These are phyloP conservation scores for Stagonosporopsis tanaceti DNA, from an alignment of 2,329 filamentous ascomycete species.

Conservation along the genomic window DNA sequence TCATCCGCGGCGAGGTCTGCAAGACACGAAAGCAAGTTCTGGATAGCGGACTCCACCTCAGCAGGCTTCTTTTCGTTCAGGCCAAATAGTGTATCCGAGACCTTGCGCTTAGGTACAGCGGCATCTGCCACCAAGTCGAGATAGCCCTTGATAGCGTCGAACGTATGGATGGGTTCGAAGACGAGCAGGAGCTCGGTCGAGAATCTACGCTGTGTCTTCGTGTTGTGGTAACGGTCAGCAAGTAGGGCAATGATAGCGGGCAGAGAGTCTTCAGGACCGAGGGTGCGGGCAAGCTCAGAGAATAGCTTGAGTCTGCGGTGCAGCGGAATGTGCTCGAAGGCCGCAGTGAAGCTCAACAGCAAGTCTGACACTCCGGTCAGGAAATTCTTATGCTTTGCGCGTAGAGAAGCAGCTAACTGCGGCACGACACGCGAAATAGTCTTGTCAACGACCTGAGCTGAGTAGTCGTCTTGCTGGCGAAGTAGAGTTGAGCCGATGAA, in stretches of 20 bases:
- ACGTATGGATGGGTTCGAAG: slow-evolving; percentile 77
- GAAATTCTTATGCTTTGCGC: slow-evolving; percentile 77
- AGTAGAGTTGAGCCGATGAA: slow-evolving; percentile 95
- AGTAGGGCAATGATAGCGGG: slow-evolving; percentile 89
- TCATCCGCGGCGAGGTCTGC: slow-evolving; percentile 48
- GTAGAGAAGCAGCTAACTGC: slow-evolving; percentile 84
- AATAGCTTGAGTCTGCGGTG: slow-evolving; percentile 86
- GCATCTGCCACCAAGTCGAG: slow-evolving; percentile 78
- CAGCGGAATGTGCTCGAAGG: slow-evolving; percentile 93
- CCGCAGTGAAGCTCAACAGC: slow-evolving; percentile 93
- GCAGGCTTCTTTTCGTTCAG: slow-evolving; percentile 58
- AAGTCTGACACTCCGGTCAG: slow-evolving; percentile 87
- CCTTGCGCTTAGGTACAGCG: slow-evolving; percentile 74
- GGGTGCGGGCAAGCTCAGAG: slow-evolving; percentile 80
- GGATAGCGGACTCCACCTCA: slow-evolving; percentile 48
- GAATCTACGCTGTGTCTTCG: slow-evolving; percentile 77
- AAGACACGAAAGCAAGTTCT: slow-evolving; percentile 51
- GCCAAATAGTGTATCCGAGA: slow-evolving; percentile 77
- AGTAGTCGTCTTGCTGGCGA: slow-evolving; percentile 94
- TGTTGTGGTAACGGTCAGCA: slow-evolving; percentile 85
- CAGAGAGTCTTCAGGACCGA: slow-evolving; percentile 86
- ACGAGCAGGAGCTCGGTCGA: slow-evolving; percentile 75
- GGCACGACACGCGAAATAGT: slow-evolving; percentile 95
- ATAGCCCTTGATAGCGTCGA: slow-evolving; percentile 77
- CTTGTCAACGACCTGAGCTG: slow-evolving; percentile 91